These are phyloP conservation scores for Entomortierella chlamydospora DNA, from an alignment of 192 early-diverging fungal genomes.

Conservation along the genomic window DNA sequence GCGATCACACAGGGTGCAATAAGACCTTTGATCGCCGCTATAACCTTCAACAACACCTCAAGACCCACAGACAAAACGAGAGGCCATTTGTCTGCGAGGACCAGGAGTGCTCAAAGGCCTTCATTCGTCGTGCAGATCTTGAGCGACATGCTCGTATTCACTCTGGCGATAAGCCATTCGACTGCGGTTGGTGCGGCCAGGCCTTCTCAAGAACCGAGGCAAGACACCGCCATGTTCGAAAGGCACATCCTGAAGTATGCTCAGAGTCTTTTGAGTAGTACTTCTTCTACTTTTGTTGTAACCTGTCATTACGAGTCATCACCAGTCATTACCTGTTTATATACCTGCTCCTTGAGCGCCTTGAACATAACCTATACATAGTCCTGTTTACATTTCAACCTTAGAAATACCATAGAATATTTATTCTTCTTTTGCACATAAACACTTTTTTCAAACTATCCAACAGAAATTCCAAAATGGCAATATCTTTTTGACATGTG, in stretches of 20 bases:
- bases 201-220: neutral
- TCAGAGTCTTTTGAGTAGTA: neutral
- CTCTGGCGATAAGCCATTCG: neutral
- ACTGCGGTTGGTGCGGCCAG: neutral
- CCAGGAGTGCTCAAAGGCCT: neutral
- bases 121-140: slow-evolving; percentile 1
- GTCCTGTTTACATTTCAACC: too few species aligned
- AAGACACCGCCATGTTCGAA: neutral
- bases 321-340: too few species aligned
- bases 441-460: too few species aligned
- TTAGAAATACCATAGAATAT: too few species aligned
- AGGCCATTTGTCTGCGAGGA: neutral
- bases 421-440: too few species aligned
- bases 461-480: too few species aligned
- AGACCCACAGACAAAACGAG: neutral
- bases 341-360: too few species aligned
- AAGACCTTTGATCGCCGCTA: neutral
- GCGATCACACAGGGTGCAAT: neutral
- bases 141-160: neutral
- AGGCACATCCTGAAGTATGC: neutral
- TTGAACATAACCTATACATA: too few species aligned
- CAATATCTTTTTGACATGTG: too few species aligned
- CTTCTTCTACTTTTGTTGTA: neutral
- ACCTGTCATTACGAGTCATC: neutral
- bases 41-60: neutral